phyloP scores from a whole-genome alignment of 2,329 filamentous ascomycete genomes.

The Amauroascus verrucosus region DNA sequence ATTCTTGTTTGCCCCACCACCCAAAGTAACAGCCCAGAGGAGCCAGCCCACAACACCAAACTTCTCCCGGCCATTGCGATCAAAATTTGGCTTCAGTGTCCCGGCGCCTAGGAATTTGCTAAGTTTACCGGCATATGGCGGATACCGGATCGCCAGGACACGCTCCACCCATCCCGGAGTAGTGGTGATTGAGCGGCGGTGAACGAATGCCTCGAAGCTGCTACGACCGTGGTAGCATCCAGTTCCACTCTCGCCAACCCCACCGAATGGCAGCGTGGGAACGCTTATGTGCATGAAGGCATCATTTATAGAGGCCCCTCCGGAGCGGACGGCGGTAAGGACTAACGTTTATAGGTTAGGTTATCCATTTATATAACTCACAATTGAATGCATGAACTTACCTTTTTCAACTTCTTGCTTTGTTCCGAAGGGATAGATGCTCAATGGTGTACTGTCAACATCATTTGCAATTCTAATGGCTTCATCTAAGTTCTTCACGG shows the following conservation, averaged over 20 bases:
- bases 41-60: constrained; percentile 28
- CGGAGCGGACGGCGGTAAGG: constrained; percentile 53
- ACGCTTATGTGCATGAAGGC: constrained; percentile 61
- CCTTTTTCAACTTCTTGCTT: constrained; percentile 66
- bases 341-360: constrained; percentile 35
- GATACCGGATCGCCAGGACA: constrained; percentile 49
- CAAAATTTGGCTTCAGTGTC: constrained; percentile 49
- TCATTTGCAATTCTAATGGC: constrained; percentile 73
- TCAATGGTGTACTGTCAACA: constrained; percentile 72
- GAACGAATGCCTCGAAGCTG: constrained; percentile 53
- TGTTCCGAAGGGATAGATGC: constrained; percentile 74
- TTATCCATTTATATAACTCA: neutral
- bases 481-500: constrained; percentile 69
- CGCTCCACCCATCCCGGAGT: constrained; percentile 53
- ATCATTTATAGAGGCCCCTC: constrained; percentile 50
- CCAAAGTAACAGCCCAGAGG: constrained; percentile 32
- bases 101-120: constrained; percentile 43
- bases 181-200: constrained; percentile 48
- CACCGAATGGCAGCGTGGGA: constrained; percentile 66
- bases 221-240: constrained; percentile 69
- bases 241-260: constrained; percentile 67
- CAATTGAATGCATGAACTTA: constrained; percentile 32
- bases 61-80: constrained; percentile 44
- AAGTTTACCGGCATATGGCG: constrained; percentile 50
- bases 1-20: constrained; percentile 31